Conservation (phyloP, 306 rosid species). For the Vachellia pachyceras region DNA sequence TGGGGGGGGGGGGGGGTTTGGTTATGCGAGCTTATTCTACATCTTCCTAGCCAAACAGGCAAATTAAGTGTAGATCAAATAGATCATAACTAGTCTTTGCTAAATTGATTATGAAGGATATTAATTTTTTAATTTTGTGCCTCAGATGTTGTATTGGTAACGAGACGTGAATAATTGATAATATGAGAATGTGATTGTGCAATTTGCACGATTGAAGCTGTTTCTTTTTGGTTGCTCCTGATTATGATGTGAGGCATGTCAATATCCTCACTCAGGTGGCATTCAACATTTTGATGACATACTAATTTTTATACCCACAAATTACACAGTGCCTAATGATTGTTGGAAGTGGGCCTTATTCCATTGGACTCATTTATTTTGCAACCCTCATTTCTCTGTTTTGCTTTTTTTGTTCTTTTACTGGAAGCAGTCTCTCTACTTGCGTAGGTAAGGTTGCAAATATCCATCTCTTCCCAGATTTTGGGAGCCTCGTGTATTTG, state of each 20-base stretch:
- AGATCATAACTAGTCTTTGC: constrained; percentile 38
- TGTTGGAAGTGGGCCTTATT: not conserved
- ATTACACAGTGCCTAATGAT: not conserved
- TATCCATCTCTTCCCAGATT: too few relatives aligned
- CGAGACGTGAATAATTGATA: constrained; percentile 25
- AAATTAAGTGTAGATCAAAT: constrained; percentile 45
- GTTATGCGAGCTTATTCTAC: constrained; percentile 47
- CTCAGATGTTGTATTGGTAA: constrained; percentile 19
- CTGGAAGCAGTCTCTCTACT: too few relatives aligned
- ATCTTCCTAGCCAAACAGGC: constrained; percentile 43
- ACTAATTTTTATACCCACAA: not conserved
- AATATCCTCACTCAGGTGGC: not conserved
- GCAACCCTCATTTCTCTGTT: not conserved
- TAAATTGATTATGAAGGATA: constrained; percentile 42
- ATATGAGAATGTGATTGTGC: constrained; percentile 22
- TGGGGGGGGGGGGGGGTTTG: constrained; percentile 21
- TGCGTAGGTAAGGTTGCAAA: too few relatives aligned
- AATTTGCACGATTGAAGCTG: not conserved
- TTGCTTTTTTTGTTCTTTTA: too few relatives aligned
- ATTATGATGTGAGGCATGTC: not conserved
- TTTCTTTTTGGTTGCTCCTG: not conserved
- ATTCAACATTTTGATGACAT: not conserved
- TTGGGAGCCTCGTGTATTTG: too few relatives aligned
- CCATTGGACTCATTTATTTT: not conserved
- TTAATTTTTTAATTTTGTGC: constrained; percentile 38